These are phyloP conservation scores for Fusarium dimerum DNA, from an alignment of 2,329 filamentous ascomycete genomes.

Conservation along the genomic window DNA sequence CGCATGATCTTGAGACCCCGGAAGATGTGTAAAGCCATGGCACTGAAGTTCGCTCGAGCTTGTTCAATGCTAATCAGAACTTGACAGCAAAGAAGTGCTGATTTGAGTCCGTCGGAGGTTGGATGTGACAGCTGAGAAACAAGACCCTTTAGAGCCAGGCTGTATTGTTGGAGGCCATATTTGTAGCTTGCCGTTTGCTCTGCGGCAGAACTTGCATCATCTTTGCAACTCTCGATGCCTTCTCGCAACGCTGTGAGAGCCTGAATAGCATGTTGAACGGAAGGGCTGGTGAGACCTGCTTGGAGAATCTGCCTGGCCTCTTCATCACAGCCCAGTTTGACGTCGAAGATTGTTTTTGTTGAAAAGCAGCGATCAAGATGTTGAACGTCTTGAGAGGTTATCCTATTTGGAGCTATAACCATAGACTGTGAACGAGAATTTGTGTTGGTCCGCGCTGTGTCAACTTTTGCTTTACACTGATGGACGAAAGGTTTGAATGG, in stretches of 20 bases:
- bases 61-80: constrained; percentile 50
- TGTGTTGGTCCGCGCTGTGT: constrained; percentile 8
- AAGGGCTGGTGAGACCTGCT: constrained; percentile 37
- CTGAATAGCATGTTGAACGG: constrained; percentile 40
- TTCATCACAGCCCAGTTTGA: constrained; percentile 37
- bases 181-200: constrained; percentile 34
- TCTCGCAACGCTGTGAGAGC: constrained; percentile 43
- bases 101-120: constrained; percentile 33
- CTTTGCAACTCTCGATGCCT: constrained; percentile 38
- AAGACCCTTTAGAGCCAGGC: constrained; percentile 41
- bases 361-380: constrained; percentile 43
- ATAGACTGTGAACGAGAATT: constrained; percentile 16
- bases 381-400: constrained; percentile 31
- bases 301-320: constrained; percentile 43
- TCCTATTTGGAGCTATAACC: constrained; percentile 16
- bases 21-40: constrained; percentile 46
- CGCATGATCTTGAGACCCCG: constrained; percentile 46
- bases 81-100: constrained; percentile 47
- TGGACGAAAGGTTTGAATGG: constrained; percentile 34
- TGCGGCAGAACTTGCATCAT: constrained; percentile 22
- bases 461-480: constrained; percentile 10
- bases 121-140: constrained; percentile 40
- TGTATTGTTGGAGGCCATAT: constrained; percentile 45
- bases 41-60: constrained; percentile 39
- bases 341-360: constrained; percentile 43